A percentile compares a stretch with the other conserved stretches of the same genome.
phyloP scores from a whole-genome alignment of 192 early-diverging fungal genomes.

The Linnemannia exigua region DNA sequence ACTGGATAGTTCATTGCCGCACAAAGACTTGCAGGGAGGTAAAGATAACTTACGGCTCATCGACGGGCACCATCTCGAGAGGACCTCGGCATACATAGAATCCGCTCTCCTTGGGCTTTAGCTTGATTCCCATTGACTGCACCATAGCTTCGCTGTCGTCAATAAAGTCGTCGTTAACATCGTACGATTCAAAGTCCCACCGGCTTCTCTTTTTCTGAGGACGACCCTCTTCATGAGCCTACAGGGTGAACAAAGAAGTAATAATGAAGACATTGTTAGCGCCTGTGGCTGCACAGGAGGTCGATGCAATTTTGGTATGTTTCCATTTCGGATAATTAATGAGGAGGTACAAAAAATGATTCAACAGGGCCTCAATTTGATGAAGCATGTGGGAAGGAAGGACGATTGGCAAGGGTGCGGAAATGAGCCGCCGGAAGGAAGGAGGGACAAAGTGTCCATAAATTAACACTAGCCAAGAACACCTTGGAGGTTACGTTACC shows the following conservation, averaged over 20 bases:
- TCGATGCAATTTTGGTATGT: background rate
- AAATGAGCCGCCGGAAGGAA: background rate
- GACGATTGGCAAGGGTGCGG: background rate
- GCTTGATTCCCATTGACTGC: slow-evolving; percentile 44
- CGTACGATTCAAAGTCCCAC: slow-evolving; percentile 62
- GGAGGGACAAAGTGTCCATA: too few species aligned
- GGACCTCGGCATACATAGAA: slow-evolving; percentile 68
- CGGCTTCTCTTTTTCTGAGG: slow-evolving; percentile 35
- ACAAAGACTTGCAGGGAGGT: too few species aligned
- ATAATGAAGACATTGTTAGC: background rate
- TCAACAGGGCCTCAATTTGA: background rate
- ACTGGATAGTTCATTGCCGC: too few species aligned
- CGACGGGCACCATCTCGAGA: slow-evolving; percentile 39
- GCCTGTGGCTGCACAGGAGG: background rate
- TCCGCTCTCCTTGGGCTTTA: slow-evolving; percentile 58
- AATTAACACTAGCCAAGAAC: too few species aligned
- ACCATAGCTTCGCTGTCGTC: slow-evolving; percentile 71
- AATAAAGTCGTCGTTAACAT: slow-evolving; percentile 70
- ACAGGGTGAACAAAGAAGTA: background rate
- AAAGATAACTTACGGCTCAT: slow-evolving; percentile 38
- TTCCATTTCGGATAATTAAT: background rate
- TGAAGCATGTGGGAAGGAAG: background rate
- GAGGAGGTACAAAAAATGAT: background rate
- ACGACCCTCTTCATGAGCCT: background rate
- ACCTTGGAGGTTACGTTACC: background rate